Evolutionary conservation across 192 early-diverging fungal genomes (phyloP).

Genomic region (Mortierella alpina): DNA sequence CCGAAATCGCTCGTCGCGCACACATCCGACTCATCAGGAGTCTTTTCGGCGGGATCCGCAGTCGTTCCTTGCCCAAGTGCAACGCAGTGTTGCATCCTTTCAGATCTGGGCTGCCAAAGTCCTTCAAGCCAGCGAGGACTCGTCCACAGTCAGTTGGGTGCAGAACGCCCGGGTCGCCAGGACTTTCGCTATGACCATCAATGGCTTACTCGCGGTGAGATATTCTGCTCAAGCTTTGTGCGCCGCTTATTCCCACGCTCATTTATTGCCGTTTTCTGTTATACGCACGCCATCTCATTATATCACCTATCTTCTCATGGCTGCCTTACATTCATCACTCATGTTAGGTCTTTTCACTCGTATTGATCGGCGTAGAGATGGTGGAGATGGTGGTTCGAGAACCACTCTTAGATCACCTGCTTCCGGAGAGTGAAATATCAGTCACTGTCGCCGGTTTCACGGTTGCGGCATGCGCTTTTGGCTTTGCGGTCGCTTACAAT

Average conservation of each 20-base stretch:
- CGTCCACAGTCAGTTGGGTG: slow-evolving; percentile 22
- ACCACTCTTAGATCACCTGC: slow-evolving; percentile 32
- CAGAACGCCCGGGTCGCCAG: slow-evolving; percentile 28
- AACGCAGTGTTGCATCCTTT: slow-evolving; percentile 15
- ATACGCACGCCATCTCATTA: not conserved
- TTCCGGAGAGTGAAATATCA: slow-evolving; percentile 23
- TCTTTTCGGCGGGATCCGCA: slow-evolving; percentile 13
- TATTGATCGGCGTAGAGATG: slow-evolving; percentile 33
- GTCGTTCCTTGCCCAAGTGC: slow-evolving; percentile 13
- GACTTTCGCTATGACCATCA: slow-evolving; percentile 21
- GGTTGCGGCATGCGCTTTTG: slow-evolving; percentile 29
- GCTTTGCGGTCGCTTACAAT: slow-evolving; percentile 35
- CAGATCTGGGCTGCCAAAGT: slow-evolving; percentile 22
- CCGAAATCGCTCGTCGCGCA: slow-evolving; percentile 5
- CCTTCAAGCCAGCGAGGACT: slow-evolving; percentile 1
- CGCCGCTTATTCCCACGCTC: not conserved
- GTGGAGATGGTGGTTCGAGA: slow-evolving; percentile 30
- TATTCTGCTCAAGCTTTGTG: not conserved
- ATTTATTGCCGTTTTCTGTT: not conserved
- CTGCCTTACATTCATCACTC: not conserved
- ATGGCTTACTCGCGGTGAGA: slow-evolving; percentile 25
- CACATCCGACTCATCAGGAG: not conserved
- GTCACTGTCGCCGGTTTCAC: slow-evolving; percentile 17
- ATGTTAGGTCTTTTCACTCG: slow-evolving; percentile 11
- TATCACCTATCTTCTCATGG: slow-evolving; percentile 4